A percentile compares a stretch with the other conserved stretches of the same genome.
Evolutionary conservation across 1,284 basidiomycete species (phyloP).

Genomic region (Rhodotorula sp.): DNA sequence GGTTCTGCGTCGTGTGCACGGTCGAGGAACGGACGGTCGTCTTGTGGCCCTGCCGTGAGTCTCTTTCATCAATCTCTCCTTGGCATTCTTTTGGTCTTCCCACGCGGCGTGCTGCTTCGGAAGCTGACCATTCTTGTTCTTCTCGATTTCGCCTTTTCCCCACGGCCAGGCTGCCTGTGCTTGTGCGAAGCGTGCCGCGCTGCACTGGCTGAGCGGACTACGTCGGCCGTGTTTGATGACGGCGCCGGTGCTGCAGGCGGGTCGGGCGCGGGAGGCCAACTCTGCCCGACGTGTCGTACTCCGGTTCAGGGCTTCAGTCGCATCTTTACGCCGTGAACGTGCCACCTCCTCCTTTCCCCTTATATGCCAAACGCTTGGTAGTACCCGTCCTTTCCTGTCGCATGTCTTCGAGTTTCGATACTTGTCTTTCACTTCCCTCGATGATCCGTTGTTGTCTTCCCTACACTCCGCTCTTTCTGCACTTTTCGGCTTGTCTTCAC

Average conservation of each 20-base stretch:
- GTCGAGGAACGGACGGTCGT: conserved; percentile 33
- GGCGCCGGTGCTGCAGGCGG: background rate
- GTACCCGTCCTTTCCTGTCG: background rate
- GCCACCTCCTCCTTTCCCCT: background rate
- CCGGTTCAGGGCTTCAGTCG: conserved; percentile 27
- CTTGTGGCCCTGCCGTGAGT: conserved; percentile 39
- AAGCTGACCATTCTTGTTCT: background rate
- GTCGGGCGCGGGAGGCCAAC: background rate
- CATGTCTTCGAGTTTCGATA: background rate
- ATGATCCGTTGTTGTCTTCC: too few species aligned
- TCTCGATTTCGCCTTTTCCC: too few species aligned
- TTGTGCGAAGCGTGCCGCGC: conserved; percentile 35
- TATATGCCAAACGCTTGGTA: background rate
- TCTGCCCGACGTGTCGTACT: conserved; percentile 36
- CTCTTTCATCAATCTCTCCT: background rate
- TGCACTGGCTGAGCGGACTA: conserved; percentile 25
- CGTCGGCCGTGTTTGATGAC: background rate
- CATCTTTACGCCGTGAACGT: conserved; percentile 13
- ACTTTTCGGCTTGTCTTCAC: too few species aligned
- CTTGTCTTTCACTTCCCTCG: background rate
- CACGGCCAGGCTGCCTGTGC: conserved; percentile 29
- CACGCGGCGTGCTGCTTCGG: too few species aligned
- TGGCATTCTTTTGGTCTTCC: background rate
- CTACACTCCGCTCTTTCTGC: too few species aligned
- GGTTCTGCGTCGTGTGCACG: conserved; percentile 37